Conservation (phyloP, 1,284 basidiomycete genomes). For the Ceraceosorus bombacis region DNA sequence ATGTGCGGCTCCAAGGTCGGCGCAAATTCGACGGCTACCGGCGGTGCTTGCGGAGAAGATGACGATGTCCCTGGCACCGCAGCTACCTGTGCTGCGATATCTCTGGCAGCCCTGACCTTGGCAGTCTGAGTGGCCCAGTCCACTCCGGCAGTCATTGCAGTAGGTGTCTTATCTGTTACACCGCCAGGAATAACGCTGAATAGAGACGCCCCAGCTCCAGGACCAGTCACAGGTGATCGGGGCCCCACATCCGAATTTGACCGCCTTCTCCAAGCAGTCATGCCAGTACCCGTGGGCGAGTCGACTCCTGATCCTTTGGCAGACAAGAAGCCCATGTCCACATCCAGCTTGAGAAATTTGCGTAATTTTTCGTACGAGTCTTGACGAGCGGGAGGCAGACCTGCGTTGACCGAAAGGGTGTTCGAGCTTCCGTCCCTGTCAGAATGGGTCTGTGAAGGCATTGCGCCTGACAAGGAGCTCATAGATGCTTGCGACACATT, state of each 20-base stretch:
- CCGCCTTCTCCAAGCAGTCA: slow-evolving; percentile 21
- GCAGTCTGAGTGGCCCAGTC: background rate
- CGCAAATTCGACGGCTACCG: no score
- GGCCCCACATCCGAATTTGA: slow-evolving; percentile 32
- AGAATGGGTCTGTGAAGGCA: background rate
- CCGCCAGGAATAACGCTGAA: slow-evolving; percentile 9
- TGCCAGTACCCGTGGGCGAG: slow-evolving; percentile 18
- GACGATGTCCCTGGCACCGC: no score
- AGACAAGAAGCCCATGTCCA: slow-evolving; percentile 34
- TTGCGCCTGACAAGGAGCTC: background rate
- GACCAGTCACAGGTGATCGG: slow-evolving; percentile 18
- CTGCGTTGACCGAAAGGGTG: background rate
- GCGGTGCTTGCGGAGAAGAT: no score
- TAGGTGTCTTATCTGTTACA: slow-evolving; percentile 9
- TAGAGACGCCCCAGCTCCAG: slow-evolving; percentile 1
- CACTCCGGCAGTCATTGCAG: background rate
- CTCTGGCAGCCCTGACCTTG: background rate
- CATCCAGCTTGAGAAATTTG: slow-evolving; percentile 31
- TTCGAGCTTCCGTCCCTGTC: background rate
- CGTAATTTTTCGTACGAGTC: slow-evolving; percentile 36
- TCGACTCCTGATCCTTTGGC: slow-evolving; percentile 18
- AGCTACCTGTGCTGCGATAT: no score
- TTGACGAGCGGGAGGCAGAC: slow-evolving; percentile 21
- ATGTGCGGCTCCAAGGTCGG: background rate
- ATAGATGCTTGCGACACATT: no score